Evolutionary conservation across 768 basidiomycete species (phyloP), one percentile per base, ranked within the genome.

Genomic region (Boletus insuetus): DNA sequence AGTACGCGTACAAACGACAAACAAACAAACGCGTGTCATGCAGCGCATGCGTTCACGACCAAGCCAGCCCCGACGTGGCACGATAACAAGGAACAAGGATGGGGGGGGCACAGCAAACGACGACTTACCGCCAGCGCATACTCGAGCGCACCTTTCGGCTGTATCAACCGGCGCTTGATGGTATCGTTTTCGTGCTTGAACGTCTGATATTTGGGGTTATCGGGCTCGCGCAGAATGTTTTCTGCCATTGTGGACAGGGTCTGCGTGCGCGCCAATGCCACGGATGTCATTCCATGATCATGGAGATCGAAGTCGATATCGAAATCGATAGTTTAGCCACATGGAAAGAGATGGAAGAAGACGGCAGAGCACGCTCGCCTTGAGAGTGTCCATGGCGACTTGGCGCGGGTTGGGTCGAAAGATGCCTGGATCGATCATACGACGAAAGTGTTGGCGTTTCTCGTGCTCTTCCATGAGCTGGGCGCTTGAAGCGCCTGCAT

Each of bases 371-470:
- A 16, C 4, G 22, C 64, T 59, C 41, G 85, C 91, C 78, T 83
- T 83, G 60, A 93, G 73, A 52, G 88, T 79, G 54, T 79, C 77
- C 58, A 81, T 66, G 2, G 86, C 84, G 50, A 81, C 75, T 47
- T 79, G 80, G 58, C 79, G 80, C 13, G 85, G 69, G 66, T 91
- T 91, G 6, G 82, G 86, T 3, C 91, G 80, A 48, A 81, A 63
- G 61, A 93, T 91, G 14, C 88, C 89, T 43, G 89, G 89, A 62
- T 92, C 87, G 55, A 92, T 79, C 55, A 92, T 74, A 38, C 91
- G 77, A 42, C 91, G 80, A 68, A 92, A 91, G 53, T 75, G 75
- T 65, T 86, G 88, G 40, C 86, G 82, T 51, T 78, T 80, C 50
- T 87, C 87, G 60, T 86, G 82, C 57, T 90, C 81, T 57, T 76